A percentile compares a stretch with the other conserved stretches of the same genome.
Conservation (phyloP, 768 basidiomycete species). For the Amanita muscaria region DNA sequence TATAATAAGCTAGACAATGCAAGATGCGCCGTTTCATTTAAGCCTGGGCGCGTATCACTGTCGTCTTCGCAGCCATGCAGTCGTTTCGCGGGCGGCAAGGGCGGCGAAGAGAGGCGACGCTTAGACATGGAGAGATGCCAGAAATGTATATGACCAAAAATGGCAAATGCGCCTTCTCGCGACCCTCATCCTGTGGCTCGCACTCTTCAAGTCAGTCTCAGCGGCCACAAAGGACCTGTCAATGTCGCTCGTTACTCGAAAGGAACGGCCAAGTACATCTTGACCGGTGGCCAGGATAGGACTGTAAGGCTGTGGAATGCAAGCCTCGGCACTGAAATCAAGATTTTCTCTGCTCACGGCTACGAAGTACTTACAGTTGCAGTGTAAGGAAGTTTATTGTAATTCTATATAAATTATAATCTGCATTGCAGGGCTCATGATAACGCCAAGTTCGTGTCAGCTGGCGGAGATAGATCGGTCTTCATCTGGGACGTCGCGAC, state of each 20-base stretch:
- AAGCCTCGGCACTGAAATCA: slow-evolving; percentile 78
- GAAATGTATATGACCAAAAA: neutral
- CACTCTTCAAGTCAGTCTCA: slow-evolving; percentile 52
- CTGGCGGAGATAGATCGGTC: slow-evolving; percentile 87
- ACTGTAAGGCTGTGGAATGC: slow-evolving; percentile 91
- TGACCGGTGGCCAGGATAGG: slow-evolving; percentile 92
- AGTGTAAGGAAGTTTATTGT: slow-evolving; percentile 48
- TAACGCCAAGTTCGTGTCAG: slow-evolving; percentile 89
- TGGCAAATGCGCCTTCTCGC: slow-evolving; percentile 44
- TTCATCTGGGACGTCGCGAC: slow-evolving; percentile 95
- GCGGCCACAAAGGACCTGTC: slow-evolving; percentile 72
- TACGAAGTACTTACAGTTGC: slow-evolving; percentile 90
- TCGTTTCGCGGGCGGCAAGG: slow-evolving; percentile 53
- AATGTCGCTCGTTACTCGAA: slow-evolving; percentile 90
- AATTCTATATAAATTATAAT: neutral
- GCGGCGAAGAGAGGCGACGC: slow-evolving; percentile 36
- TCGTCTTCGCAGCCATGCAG: slow-evolving; percentile 23
- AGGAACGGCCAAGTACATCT: slow-evolving; percentile 77
- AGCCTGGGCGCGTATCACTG: neutral
- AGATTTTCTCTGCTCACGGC: slow-evolving; percentile 83
- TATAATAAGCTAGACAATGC: slow-evolving; percentile 53
- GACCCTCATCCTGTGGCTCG: slow-evolving; percentile 40
- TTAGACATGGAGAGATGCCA: slow-evolving; percentile 35
- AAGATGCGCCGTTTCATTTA: slow-evolving; percentile 8
- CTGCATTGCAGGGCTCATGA: slow-evolving; percentile 61